phyloP scores from a whole-genome alignment of 192 early-diverging fungal species.

The Backusella westeae region DNA sequence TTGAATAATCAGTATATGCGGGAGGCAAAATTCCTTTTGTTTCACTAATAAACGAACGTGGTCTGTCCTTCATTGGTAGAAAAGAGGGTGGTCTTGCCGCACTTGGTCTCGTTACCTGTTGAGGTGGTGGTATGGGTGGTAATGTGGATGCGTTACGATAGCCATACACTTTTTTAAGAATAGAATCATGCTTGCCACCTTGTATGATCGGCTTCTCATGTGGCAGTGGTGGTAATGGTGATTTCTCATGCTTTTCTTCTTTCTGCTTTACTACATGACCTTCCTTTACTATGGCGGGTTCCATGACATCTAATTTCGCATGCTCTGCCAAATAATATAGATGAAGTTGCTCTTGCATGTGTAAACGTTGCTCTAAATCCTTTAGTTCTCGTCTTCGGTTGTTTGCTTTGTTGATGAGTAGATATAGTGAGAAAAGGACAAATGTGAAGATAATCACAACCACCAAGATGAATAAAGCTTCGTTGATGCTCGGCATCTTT shows the following conservation, averaged over 20 bases:
- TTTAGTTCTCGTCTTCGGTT: slow-evolving; percentile 4
- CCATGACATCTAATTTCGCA: neutral
- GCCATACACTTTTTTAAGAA: slow-evolving; percentile 10
- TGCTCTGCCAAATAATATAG: neutral
- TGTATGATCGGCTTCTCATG: neutral
- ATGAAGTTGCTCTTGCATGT: slow-evolving; percentile 1
- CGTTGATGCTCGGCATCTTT: slow-evolving; percentile 11
- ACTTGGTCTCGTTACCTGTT: slow-evolving; percentile 11
- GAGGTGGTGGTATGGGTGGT: neutral
- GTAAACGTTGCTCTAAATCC: neutral
- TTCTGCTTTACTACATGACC: neutral
- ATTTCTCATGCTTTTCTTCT: neutral
- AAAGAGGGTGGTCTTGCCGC: neutral
- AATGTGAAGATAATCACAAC: slow-evolving; percentile 9
- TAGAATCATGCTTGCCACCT: neutral
- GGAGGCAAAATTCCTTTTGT: neutral
- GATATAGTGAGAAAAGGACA: neutral
- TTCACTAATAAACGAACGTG: neutral
- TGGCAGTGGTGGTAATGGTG: neutral
- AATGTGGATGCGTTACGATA: neutral
- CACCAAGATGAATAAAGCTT: slow-evolving; percentile 7
- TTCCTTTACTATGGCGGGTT: neutral
- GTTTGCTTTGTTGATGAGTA: slow-evolving; percentile 6
- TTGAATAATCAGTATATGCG: neutral
- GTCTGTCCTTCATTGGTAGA: slow-evolving; percentile 13